Conservation (phyloP, 176 grass and related monocot genomes). For the Carex myosuroides region DNA sequence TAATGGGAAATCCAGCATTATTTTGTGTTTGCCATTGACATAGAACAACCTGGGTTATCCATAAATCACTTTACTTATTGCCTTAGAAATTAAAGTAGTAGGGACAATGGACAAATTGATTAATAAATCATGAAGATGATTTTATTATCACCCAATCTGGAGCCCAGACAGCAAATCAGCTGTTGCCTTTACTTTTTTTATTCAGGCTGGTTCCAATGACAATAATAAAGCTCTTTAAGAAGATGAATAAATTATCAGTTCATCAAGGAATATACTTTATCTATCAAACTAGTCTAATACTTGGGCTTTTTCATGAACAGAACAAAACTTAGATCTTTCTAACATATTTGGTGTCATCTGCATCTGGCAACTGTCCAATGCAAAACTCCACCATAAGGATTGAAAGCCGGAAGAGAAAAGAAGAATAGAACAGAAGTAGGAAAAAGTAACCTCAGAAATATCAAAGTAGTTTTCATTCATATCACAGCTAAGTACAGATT, state of each 20-base stretch:
- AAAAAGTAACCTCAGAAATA: constrained; percentile 47
- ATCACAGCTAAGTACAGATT: constrained; percentile 54
- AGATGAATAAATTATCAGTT: background rate
- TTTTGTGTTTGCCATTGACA: background rate
- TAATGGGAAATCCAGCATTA: background rate
- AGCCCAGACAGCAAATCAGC: background rate
- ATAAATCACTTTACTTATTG: background rate
- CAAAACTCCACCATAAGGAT: background rate
- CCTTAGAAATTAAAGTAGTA: background rate
- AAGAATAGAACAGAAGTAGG: constrained; percentile 1
- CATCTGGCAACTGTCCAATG: constrained; percentile 8
- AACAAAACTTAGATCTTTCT: background rate
- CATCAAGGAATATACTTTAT: background rate
- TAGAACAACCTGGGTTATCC: background rate
- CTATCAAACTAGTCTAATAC: background rate
- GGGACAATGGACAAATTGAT: background rate
- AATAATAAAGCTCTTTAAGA: background rate
- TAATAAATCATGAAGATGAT: background rate
- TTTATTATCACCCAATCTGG: background rate
- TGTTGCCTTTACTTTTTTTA: background rate
- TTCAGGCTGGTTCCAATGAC: background rate
- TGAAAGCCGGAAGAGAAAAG: background rate
- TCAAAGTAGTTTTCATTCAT: constrained; percentile 73
- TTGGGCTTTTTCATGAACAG: background rate
- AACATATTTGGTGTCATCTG: background rate